Conservation (phyloP, 139 green algal genomes). For the Chlamydomonas sp. region DNA sequence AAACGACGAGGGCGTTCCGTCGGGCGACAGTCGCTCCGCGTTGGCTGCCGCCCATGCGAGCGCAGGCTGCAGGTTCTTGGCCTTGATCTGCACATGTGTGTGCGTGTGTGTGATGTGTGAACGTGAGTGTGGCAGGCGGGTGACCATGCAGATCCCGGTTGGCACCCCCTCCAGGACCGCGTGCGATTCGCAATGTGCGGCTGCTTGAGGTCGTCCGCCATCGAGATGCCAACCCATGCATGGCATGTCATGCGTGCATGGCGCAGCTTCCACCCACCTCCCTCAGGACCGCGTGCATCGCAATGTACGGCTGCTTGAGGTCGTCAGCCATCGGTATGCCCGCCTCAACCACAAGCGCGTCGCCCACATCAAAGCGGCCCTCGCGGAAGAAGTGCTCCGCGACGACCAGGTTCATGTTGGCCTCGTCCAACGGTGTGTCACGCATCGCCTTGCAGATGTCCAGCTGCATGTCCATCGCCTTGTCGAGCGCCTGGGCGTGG, state of each 20-base stretch:
- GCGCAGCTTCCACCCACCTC: no score
- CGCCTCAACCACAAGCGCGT: conserved; percentile 72
- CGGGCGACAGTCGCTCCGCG: conserved; percentile 28
- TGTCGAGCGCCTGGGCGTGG: conserved; percentile 67
- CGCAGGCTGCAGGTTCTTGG: conserved; percentile 59
- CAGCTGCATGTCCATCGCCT: conserved; percentile 44
- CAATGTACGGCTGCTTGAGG: conserved; percentile 55
- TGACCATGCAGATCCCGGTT: no score
- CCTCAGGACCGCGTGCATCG: conserved; percentile 74
- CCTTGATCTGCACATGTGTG: conserved; percentile 57
- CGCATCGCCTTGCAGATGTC: conserved; percentile 66
- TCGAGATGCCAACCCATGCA: conserved; percentile 52
- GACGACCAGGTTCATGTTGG: conserved; percentile 68
- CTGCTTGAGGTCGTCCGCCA: conserved; percentile 38
- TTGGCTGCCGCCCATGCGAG: conserved; percentile 76
- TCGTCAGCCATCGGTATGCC: conserved; percentile 35
- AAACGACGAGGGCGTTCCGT: conserved; percentile 39
- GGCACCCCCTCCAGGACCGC: conserved; percentile 69
- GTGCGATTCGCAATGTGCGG: conserved; percentile 72
- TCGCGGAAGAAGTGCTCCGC: conserved; percentile 83
- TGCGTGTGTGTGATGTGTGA: no score
- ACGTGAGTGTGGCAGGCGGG: no score
- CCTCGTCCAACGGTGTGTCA: conserved; percentile 46
- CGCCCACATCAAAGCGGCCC: conserved; percentile 72
- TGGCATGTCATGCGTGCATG: no score